Conservation (phyloP, 441 rosid genomes). For the Bruguiera hainesii region DNA sequence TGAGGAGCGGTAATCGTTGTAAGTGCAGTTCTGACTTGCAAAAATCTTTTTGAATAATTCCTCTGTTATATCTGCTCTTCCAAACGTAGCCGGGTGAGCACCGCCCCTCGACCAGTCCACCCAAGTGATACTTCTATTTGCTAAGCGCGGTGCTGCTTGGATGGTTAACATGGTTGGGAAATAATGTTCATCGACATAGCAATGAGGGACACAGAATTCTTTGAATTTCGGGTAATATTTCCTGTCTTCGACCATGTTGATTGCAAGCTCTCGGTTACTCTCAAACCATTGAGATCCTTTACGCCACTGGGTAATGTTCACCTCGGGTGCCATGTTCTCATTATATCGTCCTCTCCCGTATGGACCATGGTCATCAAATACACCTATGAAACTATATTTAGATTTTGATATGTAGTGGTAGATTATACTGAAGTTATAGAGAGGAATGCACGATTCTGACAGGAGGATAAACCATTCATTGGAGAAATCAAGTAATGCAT, state of each 20-base stretch:
- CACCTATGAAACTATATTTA: constrained; percentile 68
- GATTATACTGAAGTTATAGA: constrained; percentile 66
- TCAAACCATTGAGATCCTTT: constrained; percentile 98
- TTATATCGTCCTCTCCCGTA: constrained; percentile 83
- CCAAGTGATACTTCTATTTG: constrained; percentile 87
- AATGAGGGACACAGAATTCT: constrained; percentile 71
- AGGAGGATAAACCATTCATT: constrained; percentile 83
- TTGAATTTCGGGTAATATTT: constrained; percentile 57
- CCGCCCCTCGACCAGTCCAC: constrained; percentile 99
- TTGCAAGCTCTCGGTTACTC: constrained; percentile 64
- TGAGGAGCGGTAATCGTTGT: constrained; percentile 43
- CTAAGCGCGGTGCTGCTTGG: constrained; percentile 46
- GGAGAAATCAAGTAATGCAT: constrained; percentile 76
- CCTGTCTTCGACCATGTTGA: constrained; percentile 59
- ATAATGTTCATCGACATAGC: constrained; percentile 94
- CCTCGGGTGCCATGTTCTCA: constrained; percentile 73
- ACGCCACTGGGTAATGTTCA: constrained; percentile 74
- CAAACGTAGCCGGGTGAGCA: constrained; percentile 89
- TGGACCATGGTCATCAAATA: constrained; percentile 87
- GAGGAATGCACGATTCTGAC: constrained; percentile 91
- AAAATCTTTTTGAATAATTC: constrained; percentile 51
- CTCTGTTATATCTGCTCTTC: constrained; percentile 56
- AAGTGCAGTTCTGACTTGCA: constrained; percentile 43
- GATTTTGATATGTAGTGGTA: constrained; percentile 65
- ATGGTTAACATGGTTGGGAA: constrained; percentile 89